A percentile compares a stretch with the other conserved stretches of the same genome.
Evolutionary conservation across 495 filamentous ascomycete species (phyloP).

Genomic region (Penicillium macrosclerotiorum): DNA sequence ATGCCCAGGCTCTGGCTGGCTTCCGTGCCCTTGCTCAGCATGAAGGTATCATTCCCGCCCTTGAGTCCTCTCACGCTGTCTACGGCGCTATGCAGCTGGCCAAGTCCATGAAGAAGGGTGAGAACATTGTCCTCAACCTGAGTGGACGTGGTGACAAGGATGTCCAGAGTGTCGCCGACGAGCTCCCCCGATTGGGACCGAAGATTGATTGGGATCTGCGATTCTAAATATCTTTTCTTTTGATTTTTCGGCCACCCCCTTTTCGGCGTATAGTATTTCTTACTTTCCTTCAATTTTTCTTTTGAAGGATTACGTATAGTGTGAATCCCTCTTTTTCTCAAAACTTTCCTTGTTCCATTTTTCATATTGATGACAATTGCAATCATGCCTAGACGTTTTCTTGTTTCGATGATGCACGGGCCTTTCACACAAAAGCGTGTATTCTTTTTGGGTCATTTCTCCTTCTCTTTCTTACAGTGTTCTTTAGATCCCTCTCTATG

Average conservation of each 20-base stretch:
- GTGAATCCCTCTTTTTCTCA: too few relatives aligned
- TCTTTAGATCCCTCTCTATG: neutral
- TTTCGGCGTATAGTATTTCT: neutral
- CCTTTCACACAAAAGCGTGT: neutral
- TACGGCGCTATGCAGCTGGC: conserved; percentile 86
- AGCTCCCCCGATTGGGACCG: conserved; percentile 83
- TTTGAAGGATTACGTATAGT: too few relatives aligned
- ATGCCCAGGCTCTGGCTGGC: conserved; percentile 87
- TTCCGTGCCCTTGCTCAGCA: conserved; percentile 79
- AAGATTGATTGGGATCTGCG: conserved; percentile 95
- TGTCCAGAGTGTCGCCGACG: conserved; percentile 95
- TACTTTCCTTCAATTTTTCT: neutral
- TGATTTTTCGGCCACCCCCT: neutral
- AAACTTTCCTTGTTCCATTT: too few relatives aligned
- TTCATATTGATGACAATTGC: too few relatives aligned
- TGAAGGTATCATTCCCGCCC: conserved; percentile 94
- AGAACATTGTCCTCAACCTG: conserved; percentile 93
- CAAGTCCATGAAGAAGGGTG: conserved; percentile 82
- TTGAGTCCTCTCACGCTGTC: conserved; percentile 92
- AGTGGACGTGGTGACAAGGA: conserved; percentile 96
- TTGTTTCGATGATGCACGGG: neutral
- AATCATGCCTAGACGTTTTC: neutral
- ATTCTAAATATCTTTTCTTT: conserved; percentile 38
- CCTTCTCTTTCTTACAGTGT: neutral
- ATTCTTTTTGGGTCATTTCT: neutral